Percentiles rank a stretch among this genome's conserved stretches.
Conservation (phyloP, 345 rosid species). For the Rubroshorea leprosula region DNA sequence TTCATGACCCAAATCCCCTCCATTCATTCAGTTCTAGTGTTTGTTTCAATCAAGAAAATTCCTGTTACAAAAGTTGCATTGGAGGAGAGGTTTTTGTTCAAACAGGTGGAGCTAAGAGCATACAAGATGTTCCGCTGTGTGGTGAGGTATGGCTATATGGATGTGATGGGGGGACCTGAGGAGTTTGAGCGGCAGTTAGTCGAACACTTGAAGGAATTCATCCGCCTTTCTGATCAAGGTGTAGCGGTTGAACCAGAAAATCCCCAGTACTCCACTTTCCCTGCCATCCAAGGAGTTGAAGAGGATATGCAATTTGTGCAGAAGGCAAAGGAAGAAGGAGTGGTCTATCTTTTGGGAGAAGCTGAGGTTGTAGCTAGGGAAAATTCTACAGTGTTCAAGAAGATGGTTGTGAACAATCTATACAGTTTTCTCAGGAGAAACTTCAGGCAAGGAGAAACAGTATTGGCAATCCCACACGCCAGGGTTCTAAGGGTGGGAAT, state of each 20-base stretch:
- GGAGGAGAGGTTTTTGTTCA: conserved; percentile 63
- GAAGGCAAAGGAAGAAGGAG: conserved; percentile 54
- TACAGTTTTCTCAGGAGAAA: too few relatives aligned
- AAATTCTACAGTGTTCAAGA: too few relatives aligned
- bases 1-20: conserved; percentile 52
- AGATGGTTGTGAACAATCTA: too few relatives aligned
- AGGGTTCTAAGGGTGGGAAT: too few relatives aligned
- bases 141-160: conserved; percentile 65
- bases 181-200: conserved; percentile 51
- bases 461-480: too few relatives aligned
- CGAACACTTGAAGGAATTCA: conserved; percentile 45
- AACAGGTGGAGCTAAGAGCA: conserved; percentile 53
- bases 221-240: conserved; percentile 32
- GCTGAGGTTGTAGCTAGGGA: conserved; percentile 53
- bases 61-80: conserved; percentile 44
- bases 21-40: conserved; percentile 54
- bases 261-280: not conserved
- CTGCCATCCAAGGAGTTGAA: conserved; percentile 28
- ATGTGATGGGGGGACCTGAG: conserved; percentile 28
- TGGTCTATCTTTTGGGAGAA: conserved; percentile 65
- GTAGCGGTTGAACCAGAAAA: not conserved
- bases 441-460: too few relatives aligned
- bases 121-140: conserved; percentile 63
- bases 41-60: conserved; percentile 12
- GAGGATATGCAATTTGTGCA: conserved; percentile 57